Percentiles rank a stretch among this genome's conserved stretches.
Evolutionary conservation across 805 yeast genomes (phyloP).

Genomic region (Zygotorulaspora sp.): DNA sequence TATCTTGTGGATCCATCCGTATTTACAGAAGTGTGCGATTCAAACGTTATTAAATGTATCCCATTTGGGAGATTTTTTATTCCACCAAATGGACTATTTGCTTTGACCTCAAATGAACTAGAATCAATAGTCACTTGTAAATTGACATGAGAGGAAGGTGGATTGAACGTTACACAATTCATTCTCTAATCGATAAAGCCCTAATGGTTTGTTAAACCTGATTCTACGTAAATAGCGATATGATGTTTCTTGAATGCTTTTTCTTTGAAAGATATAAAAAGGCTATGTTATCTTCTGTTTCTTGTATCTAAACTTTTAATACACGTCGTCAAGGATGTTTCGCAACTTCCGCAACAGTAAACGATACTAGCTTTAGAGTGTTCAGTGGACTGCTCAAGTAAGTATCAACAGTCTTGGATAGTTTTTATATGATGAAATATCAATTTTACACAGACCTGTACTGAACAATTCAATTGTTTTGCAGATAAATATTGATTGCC

Average conservation of each 20-base stretch:
- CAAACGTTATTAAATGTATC: slow-evolving; percentile 29
- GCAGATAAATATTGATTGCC: slow-evolving; percentile 34
- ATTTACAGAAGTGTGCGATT: slow-evolving; percentile 12
- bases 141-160: slow-evolving; percentile 9
- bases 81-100: slow-evolving; percentile 26
- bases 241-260: background rate
- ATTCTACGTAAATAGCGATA: slow-evolving; percentile 12
- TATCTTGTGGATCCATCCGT: slow-evolving; percentile 21
- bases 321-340: no score
- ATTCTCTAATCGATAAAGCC: background rate
- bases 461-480: slow-evolving; percentile 31
- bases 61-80: slow-evolving; percentile 25
- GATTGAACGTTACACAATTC: slow-evolving; percentile 5
- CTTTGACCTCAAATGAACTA: slow-evolving; percentile 23
- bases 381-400: slow-evolving; percentile 6
- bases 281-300: no score
- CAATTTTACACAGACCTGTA: slow-evolving; percentile 38
- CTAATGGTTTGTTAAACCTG: background rate
- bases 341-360: no score
- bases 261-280: background rate
- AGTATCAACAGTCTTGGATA: no score
- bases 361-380: no score
- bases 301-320: no score
- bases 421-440: slow-evolving; percentile 31
- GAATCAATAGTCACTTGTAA: slow-evolving; percentile 28